Evolutionary conservation across 2,329 filamentous ascomycete species (phyloP), one percentile per base, ranked within the genome.

Genomic region (Thielaviopsis euricoi): DNA sequence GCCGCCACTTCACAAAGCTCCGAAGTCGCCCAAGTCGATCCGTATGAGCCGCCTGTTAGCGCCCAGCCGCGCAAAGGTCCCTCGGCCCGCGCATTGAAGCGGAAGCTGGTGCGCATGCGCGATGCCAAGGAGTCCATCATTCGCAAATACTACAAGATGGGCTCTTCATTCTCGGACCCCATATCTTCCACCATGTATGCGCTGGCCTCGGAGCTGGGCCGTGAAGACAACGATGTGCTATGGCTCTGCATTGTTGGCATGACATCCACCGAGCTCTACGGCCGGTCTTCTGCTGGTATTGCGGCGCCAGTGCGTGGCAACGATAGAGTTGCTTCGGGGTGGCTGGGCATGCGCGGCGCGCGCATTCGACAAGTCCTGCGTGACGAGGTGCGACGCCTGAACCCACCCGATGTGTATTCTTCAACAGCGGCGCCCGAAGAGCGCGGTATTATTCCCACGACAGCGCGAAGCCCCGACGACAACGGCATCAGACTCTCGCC

Each of bases 231-330:
- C 65, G 90, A 98, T 65, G 76, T 97, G 22, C 76, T 98, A 15
- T 98, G 93, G 93, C 78, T 95, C 60, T 83, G 89, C 6, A 95
- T 97, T 65, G 88, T 98, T 25, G 93, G 93, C 6, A 88, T 95
- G 40, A 89, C 87, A n/a, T 95, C 89, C 17, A 84, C 95, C 71
- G 90, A 96, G 67, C 78, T 96, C 0, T 95, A 93, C 63, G 90
- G 90, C 17, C 83, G 88, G 58, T 91, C 88, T 21, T 88, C 87
- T 51, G 85, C 87, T 13, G 89, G 89, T 23, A 77, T 93, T 29
- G 85, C 86, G 19, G 77, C 82, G 1, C 74, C 78, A 0, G 73
- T 79, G 15, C 74, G 76, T 46, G 70, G 70, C 61, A 82, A 71
- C 62, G 83, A 78, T 67, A 82, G 67, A 66, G 75, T 69, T 55